A percentile compares a stretch with the other conserved stretches of the same genome.
Evolutionary conservation across 164 flowering plant genomes (phyloP).

Genomic region (Dillenia turbinata): DNA sequence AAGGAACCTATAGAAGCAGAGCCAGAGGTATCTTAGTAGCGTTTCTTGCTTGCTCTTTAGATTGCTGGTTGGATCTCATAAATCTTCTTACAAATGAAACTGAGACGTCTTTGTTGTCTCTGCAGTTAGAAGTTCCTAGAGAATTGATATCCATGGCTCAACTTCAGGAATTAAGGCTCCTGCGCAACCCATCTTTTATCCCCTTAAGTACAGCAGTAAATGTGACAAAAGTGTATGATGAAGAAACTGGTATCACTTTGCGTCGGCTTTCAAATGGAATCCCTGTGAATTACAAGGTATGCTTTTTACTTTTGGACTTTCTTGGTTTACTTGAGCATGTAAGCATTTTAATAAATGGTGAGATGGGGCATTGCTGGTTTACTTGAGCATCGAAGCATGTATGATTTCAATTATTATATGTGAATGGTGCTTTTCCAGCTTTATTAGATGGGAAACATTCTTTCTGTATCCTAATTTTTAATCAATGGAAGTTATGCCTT

Average conservation of each 20-base stretch:
- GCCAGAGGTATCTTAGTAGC: conserved; percentile 63
- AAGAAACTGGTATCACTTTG: conserved; percentile 86
- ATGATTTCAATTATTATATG: too few relatives aligned
- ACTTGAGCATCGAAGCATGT: too few relatives aligned
- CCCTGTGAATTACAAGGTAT: conserved; percentile 94
- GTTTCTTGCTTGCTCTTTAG: conserved; percentile 3
- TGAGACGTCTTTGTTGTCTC: conserved; percentile 3
- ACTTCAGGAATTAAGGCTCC: conserved; percentile 56
- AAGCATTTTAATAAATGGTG: too few relatives aligned
- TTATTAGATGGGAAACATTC: too few relatives aligned
- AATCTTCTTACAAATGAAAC: neutral
- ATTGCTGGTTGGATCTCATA: neutral
- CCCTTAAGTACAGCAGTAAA: conserved; percentile 41
- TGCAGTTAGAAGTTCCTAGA: conserved; percentile 95
- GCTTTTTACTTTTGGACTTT: too few relatives aligned
- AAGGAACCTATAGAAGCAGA: conserved; percentile 81
- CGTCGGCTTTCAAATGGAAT: conserved; percentile 92
- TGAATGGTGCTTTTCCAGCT: too few relatives aligned
- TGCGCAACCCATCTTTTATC: conserved; percentile 56
- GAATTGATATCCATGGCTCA: conserved; percentile 68
- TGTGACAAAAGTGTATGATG: conserved; percentile 52
- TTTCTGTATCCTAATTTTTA: too few relatives aligned
- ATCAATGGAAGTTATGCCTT: too few relatives aligned
- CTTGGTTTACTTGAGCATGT: too few relatives aligned
- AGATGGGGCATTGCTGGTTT: too few relatives aligned